Base-by-base conservation (phyloP, 2,329 filamentous ascomycete species). In the Beauveria caledonica region DNA sequence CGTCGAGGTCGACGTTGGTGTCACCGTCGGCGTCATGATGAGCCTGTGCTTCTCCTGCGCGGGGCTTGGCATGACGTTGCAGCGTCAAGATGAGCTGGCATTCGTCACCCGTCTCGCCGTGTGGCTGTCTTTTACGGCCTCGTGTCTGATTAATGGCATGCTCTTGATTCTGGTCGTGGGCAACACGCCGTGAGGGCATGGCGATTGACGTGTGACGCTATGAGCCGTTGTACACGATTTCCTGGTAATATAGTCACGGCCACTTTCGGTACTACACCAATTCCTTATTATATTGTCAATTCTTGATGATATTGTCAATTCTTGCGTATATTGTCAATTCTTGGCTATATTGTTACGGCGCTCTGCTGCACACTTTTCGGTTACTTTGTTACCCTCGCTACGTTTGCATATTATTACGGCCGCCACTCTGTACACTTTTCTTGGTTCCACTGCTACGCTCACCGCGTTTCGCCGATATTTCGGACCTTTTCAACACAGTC, bases 1-100 rank as follows among this genome's bases (percentile, higher is more conserved):
- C 5, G 78, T 85, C n/a, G 85, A 90, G 70, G 89, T 93, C 3
- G 88, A 92, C 66, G 83, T 83, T 0, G 89, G 86, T 9, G 87
- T 89, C 2, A 79, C 89, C 1, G 77, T 90, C 45, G 89, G 88
- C 10, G 85, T 88, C 17, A 79, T 89, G 36, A 78, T 83, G 33
- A 89, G 86, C 64, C 70, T 92, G 45, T 79, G 85, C 62, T 85
- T 85, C 66, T 84, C 83, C 0, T 82, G 85, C 51, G 76, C 81
- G 13, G 87, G 80, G 1, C 76, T 90, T 7, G 83, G 80, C 39
- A 79, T 82, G 69, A 79, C 83, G 64, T 69, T 86, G 13, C 80
- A 81, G 55, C 77, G 84, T 40, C 72, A 75, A 45, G 78, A 80
- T 53, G 69, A 67, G 15, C 66, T 82, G 9, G 67, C 75, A 3